Percentiles rank a stretch among this genome's conserved stretches.
Conservation (phyloP, 2,329 filamentous ascomycete species). For the Rhinocladiella similis region DNA sequence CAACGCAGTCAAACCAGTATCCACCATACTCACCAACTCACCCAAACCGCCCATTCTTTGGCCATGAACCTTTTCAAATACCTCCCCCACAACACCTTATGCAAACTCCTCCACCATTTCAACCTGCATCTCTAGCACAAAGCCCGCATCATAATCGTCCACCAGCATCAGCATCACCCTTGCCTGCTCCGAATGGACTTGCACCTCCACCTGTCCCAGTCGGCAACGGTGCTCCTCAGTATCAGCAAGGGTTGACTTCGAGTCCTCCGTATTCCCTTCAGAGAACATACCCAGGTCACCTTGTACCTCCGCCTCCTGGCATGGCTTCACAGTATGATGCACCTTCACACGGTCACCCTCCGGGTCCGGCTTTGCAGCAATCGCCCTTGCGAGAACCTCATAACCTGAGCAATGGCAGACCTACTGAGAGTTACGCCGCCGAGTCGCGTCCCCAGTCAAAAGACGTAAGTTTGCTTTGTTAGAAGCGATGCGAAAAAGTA, state of each 20-base stretch:
- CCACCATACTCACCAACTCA: slow-evolving; percentile 46
- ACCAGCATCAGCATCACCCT: slow-evolving; percentile 40
- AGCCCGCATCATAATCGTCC: slow-evolving; percentile 41
- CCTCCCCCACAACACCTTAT: slow-evolving; percentile 34
- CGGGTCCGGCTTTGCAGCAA: slow-evolving; percentile 39
- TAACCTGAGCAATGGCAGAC: slow-evolving; percentile 36
- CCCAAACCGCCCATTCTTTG: slow-evolving; percentile 44
- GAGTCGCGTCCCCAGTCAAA: slow-evolving; percentile 41
- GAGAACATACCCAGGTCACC: slow-evolving; percentile 24
- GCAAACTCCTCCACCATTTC: slow-evolving; percentile 44
- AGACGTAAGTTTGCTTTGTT: slow-evolving; percentile 34
- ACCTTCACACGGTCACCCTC: slow-evolving; percentile 44
- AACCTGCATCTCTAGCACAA: slow-evolving; percentile 37
- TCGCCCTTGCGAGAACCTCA: slow-evolving; percentile 45
- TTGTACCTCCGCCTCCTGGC: slow-evolving; percentile 15
- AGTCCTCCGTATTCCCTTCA: slow-evolving; percentile 26
- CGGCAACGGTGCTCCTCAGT: slow-evolving; percentile 22
- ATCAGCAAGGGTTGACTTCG: slow-evolving; percentile 22
- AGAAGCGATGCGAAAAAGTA: slow-evolving; percentile 7
- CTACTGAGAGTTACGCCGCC: slow-evolving; percentile 34
- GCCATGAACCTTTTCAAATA: slow-evolving; percentile 40
- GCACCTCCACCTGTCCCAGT: slow-evolving; percentile 21
- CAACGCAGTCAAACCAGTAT: slow-evolving; percentile 44
- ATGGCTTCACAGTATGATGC: slow-evolving; percentile 43
- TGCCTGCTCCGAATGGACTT: slow-evolving; percentile 32